Evolutionary conservation across 441 rosid genomes (phyloP).

Genomic region (Euphorbia corollata): DNA sequence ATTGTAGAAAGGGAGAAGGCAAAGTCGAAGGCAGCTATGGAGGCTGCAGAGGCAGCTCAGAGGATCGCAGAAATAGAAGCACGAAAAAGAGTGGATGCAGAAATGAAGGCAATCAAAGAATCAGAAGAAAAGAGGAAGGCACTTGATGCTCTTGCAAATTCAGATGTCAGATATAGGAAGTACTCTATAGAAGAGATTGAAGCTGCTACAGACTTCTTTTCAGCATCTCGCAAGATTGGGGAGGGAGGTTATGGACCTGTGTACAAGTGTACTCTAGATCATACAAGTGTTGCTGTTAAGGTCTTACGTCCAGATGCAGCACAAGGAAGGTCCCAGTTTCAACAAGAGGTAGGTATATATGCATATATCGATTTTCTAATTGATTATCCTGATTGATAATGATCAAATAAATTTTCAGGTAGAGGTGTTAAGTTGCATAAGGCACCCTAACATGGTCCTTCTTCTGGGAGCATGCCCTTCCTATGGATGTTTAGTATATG

Average conservation of each 20-base stretch:
- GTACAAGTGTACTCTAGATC: conserved; percentile 61
- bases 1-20: conserved; percentile 75
- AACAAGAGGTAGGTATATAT: conserved; percentile 60
- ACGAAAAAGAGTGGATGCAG: conserved; percentile 58
- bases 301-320: conserved; percentile 79
- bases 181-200: conserved; percentile 85
- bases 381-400: background rate
- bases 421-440: conserved; percentile 81
- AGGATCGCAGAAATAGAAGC: conserved; percentile 75
- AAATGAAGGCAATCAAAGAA: conserved; percentile 70
- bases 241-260: conserved; percentile 97
- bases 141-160: conserved; percentile 42
- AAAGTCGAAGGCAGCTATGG: conserved; percentile 70
- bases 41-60: conserved; percentile 85
- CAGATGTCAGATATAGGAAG: conserved; percentile 64
- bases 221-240: conserved; percentile 59
- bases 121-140: conserved; percentile 64
- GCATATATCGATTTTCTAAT: background rate
- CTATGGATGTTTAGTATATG: conserved; percentile 78
- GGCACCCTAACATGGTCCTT: conserved; percentile 94
- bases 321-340: conserved; percentile 87
- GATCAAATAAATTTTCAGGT: conserved; percentile 38
- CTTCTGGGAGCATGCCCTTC: conserved; percentile 91
- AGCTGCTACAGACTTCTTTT: conserved; percentile 62
- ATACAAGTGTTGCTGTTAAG: conserved; percentile 79